phyloP scores from a whole-genome alignment of 257 asterid species.

The Fraxinus americana region DNA sequence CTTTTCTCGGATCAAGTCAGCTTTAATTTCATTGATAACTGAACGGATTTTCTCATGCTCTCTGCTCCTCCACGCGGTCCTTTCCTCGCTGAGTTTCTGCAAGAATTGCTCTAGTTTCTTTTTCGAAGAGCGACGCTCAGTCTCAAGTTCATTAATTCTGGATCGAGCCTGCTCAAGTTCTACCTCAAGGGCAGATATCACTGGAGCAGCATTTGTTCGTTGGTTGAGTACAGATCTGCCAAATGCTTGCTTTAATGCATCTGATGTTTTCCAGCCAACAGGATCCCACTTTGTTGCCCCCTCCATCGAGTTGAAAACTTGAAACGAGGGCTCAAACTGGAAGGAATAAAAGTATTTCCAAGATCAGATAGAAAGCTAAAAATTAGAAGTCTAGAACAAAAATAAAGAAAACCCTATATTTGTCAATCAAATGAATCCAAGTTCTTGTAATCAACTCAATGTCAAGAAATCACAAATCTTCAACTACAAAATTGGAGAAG shows the following conservation, averaged over 20 bases:
- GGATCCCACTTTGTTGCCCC: constrained; percentile 78
- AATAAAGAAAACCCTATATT: background rate
- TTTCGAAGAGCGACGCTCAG: constrained; percentile 58
- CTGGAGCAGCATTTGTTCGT: constrained; percentile 30
- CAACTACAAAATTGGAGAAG: background rate
- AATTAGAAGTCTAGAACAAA: background rate
- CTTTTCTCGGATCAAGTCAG: constrained; percentile 54
- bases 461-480: constrained; percentile 7
- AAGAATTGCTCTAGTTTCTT: constrained; percentile 68
- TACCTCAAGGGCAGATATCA: constrained; percentile 47
- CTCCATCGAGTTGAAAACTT: constrained; percentile 51
- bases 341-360: constrained; percentile 11
- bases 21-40: constrained; percentile 55
- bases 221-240: constrained; percentile 30
- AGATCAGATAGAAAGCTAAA: constrained; percentile 12
- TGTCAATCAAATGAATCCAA: background rate
- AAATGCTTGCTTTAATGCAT: constrained; percentile 34
- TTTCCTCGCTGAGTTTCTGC: constrained; percentile 61
- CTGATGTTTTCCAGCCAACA: constrained; percentile 38
- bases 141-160: constrained; percentile 57
- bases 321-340: constrained; percentile 50
- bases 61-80: constrained; percentile 61
- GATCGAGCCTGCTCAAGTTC: constrained; percentile 62
- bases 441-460: background rate
- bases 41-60: constrained; percentile 68